Evolutionary conservation across 176 grass and related monocot species (phyloP).

Genomic region (Phyllostachys edulis): DNA sequence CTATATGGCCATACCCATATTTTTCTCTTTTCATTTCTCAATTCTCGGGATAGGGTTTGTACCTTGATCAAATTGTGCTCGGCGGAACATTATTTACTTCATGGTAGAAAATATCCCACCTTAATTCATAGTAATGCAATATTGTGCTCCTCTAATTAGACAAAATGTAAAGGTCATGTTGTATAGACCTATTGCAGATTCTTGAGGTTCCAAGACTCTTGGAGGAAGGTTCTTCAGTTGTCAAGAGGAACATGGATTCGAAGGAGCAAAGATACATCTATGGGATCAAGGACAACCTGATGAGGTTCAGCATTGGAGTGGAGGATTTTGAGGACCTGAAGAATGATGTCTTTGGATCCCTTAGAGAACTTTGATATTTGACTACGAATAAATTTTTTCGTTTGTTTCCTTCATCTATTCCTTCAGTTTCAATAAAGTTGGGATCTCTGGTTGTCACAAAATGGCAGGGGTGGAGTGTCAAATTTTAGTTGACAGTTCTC

Average conservation of each 20-base stretch:
- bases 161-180: too few species aligned
- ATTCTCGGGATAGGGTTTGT: too few species aligned
- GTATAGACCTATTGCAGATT: too few species aligned
- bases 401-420: not conserved
- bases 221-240: too few species aligned
- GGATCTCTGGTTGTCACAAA: not conserved
- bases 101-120: too few species aligned
- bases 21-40: too few species aligned
- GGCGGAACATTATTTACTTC: too few species aligned
- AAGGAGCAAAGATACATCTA: slow-evolving; percentile 81
- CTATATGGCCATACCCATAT: too few species aligned
- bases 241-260: slow-evolving; percentile 85
- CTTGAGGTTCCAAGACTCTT: too few species aligned
- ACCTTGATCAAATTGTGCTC: too few species aligned
- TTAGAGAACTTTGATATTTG: not conserved
- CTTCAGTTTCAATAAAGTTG: not conserved
- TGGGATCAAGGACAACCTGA: slow-evolving; percentile 95
- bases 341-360: slow-evolving; percentile 41
- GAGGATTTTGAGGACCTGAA: slow-evolving; percentile 93
- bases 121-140: too few species aligned
- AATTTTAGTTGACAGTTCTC: not conserved
- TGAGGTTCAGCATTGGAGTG: slow-evolving; percentile 96
- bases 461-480: not conserved
- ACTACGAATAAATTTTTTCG: slow-evolving; percentile 23
- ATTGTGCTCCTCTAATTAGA: too few species aligned